These are phyloP conservation scores for Aspergillus quadrilineatus DNA, from an alignment of 2,329 filamentous ascomycete species.

Conservation along the genomic window DNA sequence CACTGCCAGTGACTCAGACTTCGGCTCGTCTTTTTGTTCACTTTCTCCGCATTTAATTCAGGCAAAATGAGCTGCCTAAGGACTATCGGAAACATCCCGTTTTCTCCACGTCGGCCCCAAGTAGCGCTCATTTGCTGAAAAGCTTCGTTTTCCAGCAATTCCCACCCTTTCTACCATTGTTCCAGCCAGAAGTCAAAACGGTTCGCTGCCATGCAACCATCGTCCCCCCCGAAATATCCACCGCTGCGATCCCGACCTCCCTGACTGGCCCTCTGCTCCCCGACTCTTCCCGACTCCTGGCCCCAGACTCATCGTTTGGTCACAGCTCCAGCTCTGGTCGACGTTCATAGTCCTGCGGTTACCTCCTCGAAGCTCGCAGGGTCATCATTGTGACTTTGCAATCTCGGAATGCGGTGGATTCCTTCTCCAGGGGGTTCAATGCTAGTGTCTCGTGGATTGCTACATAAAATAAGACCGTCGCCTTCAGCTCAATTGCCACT, in stretches of 20 bases:
- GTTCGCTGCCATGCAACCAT: slow-evolving; percentile 25
- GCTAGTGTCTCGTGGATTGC: slow-evolving; percentile 23
- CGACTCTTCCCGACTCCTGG: slow-evolving; percentile 27
- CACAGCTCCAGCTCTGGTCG: slow-evolving; percentile 12
- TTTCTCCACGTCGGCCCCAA: slow-evolving; percentile 20
- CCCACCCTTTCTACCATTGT: slow-evolving; percentile 12
- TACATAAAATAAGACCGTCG: slow-evolving; percentile 34
- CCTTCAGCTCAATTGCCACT: slow-evolving; percentile 16
- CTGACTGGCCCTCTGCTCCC: slow-evolving; percentile 24
- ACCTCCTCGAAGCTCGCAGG: slow-evolving; percentile 23
- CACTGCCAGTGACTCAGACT: not conserved
- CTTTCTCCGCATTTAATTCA: slow-evolving; percentile 23
- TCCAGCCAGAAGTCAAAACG: slow-evolving; percentile 18
- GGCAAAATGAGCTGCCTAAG: not conserved
- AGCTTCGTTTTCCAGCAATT: slow-evolving; percentile 23
- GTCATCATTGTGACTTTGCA: slow-evolving; percentile 51
- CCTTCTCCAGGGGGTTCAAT: slow-evolving; percentile 35
- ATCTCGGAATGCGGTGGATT: slow-evolving; percentile 45
- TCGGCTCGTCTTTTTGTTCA: slow-evolving; percentile 8
- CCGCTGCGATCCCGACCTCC: slow-evolving; percentile 20
- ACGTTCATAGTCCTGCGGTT: slow-evolving; percentile 21
- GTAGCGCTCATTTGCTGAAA: slow-evolving; percentile 17
- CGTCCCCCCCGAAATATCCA: slow-evolving; percentile 22
- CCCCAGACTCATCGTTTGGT: slow-evolving; percentile 17
- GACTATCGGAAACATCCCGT: slow-evolving; percentile 24